phyloP scores from a whole-genome alignment of 345 rosid species.

The Eucalyptus cloeziana region DNA sequence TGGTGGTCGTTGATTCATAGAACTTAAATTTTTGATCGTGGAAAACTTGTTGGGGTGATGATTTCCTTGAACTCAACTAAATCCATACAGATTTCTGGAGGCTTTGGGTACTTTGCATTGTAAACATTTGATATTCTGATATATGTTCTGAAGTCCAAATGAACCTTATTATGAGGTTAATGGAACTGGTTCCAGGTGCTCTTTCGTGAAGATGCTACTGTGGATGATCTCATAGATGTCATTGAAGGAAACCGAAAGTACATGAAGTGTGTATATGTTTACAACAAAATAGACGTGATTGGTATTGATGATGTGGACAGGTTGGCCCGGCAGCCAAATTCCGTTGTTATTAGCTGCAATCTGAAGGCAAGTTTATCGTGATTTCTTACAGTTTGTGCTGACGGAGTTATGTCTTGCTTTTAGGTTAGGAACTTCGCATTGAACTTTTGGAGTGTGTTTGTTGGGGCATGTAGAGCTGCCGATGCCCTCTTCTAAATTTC shows the following conservation, averaged over 20 bases:
- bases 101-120: background rate
- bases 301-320: slow-evolving; percentile 97
- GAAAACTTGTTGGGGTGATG: background rate
- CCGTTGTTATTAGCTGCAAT: slow-evolving; percentile 96
- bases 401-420: background rate
- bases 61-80: background rate
- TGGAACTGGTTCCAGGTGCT: slow-evolving; percentile 45
- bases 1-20: background rate
- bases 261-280: slow-evolving; percentile 91
- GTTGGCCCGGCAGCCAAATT: slow-evolving; percentile 85
- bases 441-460: background rate
- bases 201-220: slow-evolving; percentile 96
- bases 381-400: background rate
- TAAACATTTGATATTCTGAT: background rate
- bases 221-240: slow-evolving; percentile 97
- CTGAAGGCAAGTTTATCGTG: slow-evolving; percentile 50
- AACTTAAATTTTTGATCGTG: background rate
- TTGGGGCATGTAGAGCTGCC: background rate
- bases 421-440: background rate
- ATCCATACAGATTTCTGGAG: background rate
- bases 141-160: background rate
- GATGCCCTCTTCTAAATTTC: background rate
- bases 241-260: slow-evolving; percentile 97
- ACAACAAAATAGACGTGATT: slow-evolving; percentile 92
- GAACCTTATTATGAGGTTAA: background rate